Percentiles rank a stretch among this genome's conserved stretches.
Conservation (phyloP, 73 alveolate species). For the Loxodes magnus region DNA sequence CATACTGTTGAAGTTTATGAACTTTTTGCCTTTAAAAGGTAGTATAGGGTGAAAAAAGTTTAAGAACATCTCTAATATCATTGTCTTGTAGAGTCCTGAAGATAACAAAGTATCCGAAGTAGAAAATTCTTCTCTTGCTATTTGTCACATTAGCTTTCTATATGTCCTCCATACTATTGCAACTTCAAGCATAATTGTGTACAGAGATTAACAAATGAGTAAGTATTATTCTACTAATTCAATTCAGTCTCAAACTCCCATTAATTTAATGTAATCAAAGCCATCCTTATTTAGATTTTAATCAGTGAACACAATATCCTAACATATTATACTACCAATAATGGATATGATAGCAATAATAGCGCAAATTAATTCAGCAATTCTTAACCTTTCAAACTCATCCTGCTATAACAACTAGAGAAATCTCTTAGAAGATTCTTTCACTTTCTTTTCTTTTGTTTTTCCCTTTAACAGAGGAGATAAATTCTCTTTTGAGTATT, state of each 20-base stretch:
- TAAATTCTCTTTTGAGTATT: too few relatives aligned
- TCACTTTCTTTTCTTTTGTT: too few relatives aligned
- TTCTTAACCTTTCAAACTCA: neutral
- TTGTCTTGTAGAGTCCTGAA: neutral
- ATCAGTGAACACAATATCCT: neutral
- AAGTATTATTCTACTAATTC: neutral
- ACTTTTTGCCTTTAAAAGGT: neutral
- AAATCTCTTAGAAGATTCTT: too few relatives aligned
- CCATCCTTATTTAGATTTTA: too few relatives aligned
- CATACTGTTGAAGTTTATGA: neutral
- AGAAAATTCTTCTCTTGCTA: constrained; percentile 10
- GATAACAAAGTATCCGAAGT: neutral
- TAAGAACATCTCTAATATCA: neutral
- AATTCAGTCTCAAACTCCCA: neutral
- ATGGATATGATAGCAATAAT: neutral
- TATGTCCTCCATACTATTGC: constrained; percentile 4
- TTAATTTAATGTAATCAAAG: too few relatives aligned
- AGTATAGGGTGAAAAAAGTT: neutral
- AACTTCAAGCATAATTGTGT: neutral
- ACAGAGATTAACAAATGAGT: neutral
- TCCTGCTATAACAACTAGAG: too few relatives aligned
- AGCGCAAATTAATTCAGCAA: neutral
- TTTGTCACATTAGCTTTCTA: neutral
- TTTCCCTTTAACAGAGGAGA: too few relatives aligned
- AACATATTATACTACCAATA: neutral